Conservation (phyloP, 176 grass and related monocot genomes). For the maize (Zea mays) region Zm-B73-REFERENCE-NAM-5.0 NC_050097.1:131529001-131529500, state of each 20-base stretch:
- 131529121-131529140: slow-evolving; percentile 10
- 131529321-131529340: neutral
- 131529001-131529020: slow-evolving; percentile 90
- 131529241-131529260: slow-evolving; percentile 97
- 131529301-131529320: too few relatives aligned
- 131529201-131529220: slow-evolving; percentile 87
- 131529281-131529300: neutral
- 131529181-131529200: slow-evolving; percentile 67
- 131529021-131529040: slow-evolving; percentile 47
- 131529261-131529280: slow-evolving; percentile 4
- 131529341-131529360: slow-evolving; percentile 72
- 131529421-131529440: slow-evolving; percentile 85
- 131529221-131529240: slow-evolving; percentile 84
- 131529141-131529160: slow-evolving; percentile 89
- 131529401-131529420: slow-evolving; percentile 84
- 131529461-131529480: too few relatives aligned
- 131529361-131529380: slow-evolving; percentile 82
- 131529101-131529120: too few relatives aligned
- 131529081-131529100: too few relatives aligned
- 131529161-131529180: slow-evolving; percentile 73
- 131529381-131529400: slow-evolving; percentile 75
- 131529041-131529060: neutral
- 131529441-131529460: slow-evolving; percentile 40
- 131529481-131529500: too few relatives aligned
- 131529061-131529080: neutral